Percentiles rank a stretch among this genome's conserved stretches.
Evolutionary conservation across 208 protist species (phyloP).

Genomic region (Leishmania martiniquensis): DNA sequence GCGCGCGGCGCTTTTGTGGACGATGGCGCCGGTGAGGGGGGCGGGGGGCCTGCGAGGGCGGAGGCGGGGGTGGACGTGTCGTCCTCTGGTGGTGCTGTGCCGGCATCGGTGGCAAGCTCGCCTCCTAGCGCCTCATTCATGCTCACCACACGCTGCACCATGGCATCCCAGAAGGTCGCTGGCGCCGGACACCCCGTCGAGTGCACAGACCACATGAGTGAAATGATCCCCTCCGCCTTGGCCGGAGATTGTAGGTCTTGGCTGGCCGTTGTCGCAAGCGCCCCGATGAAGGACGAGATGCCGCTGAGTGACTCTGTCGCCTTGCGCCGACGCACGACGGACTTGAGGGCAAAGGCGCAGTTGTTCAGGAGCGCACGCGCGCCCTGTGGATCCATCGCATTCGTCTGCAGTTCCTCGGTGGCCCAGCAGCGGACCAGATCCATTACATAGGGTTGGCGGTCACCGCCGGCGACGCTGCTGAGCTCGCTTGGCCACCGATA

Average conservation of each 20-base stretch:
- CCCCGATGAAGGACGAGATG: constrained; percentile 36
- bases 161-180: constrained; percentile 56
- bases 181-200: constrained; percentile 48
- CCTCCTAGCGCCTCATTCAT: constrained; percentile 51
- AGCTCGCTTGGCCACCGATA: constrained; percentile 49
- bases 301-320: not conserved
- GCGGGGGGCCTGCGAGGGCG: not conserved
- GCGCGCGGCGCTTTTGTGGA: constrained; percentile 3
- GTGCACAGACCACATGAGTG: constrained; percentile 74
- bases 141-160: constrained; percentile 43
- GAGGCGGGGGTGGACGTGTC: not conserved
- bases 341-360: constrained; percentile 32
- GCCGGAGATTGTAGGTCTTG: constrained; percentile 34
- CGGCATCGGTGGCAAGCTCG: not conserved
- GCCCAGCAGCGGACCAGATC: constrained; percentile 48
- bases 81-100: not conserved
- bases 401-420: constrained; percentile 34
- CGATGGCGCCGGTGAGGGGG: not conserved
- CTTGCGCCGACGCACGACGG: not conserved
- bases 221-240: constrained; percentile 52
- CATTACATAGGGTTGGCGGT: constrained; percentile 42
- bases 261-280: constrained; percentile 49
- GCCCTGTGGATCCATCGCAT: constrained; percentile 27
- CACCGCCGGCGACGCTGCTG: constrained; percentile 22
- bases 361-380: constrained; percentile 54